A percentile compares a stretch with the other conserved stretches of the same genome.
phyloP scores from a whole-genome alignment of 2,329 filamentous ascomycete species.

The Xylaria sp. region DNA sequence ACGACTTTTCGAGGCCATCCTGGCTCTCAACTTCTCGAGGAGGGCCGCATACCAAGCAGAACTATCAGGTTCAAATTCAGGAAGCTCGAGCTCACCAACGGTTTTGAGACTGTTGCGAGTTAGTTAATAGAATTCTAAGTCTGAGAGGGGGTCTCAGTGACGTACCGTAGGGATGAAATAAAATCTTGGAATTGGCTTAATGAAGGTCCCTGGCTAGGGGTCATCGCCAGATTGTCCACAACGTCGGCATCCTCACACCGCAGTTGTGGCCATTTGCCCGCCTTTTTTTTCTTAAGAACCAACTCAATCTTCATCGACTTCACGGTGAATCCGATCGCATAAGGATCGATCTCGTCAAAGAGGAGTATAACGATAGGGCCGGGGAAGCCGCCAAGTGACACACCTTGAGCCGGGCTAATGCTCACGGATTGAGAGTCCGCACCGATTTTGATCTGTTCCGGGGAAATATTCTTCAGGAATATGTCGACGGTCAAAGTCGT shows the following conservation, averaged over 20 bases:
- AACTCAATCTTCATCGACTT: conserved; percentile 85
- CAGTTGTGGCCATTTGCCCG: conserved; percentile 76
- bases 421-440: conserved; percentile 45
- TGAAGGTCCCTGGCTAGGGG: conserved; percentile 30
- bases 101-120: conserved; percentile 41
- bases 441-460: conserved; percentile 55
- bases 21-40: conserved; percentile 41
- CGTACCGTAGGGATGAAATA: conserved; percentile 43
- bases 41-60: conserved; percentile 45
- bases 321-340: conserved; percentile 70
- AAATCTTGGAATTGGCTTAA: conserved; percentile 41
- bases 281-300: conserved; percentile 72
- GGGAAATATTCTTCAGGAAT: conserved; percentile 57
- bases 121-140: conserved; percentile 23
- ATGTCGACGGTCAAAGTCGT: conserved; percentile 52
- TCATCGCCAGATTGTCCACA: conserved; percentile 43
- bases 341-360: conserved; percentile 71
- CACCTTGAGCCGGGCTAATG: conserved; percentile 36
- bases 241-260: conserved; percentile 56
- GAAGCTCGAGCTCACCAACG: conserved; percentile 39
- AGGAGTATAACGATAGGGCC: conserved; percentile 69
- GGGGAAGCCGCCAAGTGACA: conserved; percentile 65
- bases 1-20: conserved; percentile 36
- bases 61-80: conserved; percentile 31
- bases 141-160: conserved; percentile 8